phyloP scores from a whole-genome alignment of 1,284 basidiomycete genomes.

The Coniophora puteana region DNA sequence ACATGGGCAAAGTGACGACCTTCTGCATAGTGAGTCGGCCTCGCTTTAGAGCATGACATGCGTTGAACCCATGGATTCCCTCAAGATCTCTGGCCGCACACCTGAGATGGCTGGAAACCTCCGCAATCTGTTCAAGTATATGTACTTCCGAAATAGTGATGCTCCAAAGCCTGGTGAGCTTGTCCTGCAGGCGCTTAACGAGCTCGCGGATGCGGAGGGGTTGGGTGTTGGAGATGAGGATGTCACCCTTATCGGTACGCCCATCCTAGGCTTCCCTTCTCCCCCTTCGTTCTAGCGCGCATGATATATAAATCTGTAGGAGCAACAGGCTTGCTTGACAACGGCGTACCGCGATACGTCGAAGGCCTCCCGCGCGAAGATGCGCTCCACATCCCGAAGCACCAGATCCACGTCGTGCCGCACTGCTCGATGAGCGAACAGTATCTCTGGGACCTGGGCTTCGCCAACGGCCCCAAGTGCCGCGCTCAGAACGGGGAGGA shows the following conservation, averaged over 20 bases:
- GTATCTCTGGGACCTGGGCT: no score
- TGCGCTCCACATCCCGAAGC: no score
- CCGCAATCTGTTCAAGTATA: neutral
- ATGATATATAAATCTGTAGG: no score
- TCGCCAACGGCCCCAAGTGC: neutral
- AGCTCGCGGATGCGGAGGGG: neutral
- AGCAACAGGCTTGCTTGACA: no score
- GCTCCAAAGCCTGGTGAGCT: neutral
- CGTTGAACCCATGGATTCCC: neutral
- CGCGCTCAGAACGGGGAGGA: neutral
- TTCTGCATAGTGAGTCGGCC: neutral
- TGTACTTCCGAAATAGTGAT: no score
- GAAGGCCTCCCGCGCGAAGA: no score
- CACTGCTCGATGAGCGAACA: no score
- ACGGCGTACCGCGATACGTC: no score
- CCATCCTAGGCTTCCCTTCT: neutral
- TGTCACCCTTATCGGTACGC: neutral
- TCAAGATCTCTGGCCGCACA: neutral
- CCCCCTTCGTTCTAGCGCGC: neutral
- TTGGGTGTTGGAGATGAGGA: neutral
- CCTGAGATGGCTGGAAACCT: neutral
- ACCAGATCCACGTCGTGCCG: no score
- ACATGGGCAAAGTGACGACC: conserved; percentile 1
- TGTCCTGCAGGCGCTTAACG: neutral
- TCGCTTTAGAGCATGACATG: neutral